Evolutionary conservation across 2,329 filamentous ascomycete genomes (phyloP).

Genomic region (Knoxdaviesia capensis): DNA sequence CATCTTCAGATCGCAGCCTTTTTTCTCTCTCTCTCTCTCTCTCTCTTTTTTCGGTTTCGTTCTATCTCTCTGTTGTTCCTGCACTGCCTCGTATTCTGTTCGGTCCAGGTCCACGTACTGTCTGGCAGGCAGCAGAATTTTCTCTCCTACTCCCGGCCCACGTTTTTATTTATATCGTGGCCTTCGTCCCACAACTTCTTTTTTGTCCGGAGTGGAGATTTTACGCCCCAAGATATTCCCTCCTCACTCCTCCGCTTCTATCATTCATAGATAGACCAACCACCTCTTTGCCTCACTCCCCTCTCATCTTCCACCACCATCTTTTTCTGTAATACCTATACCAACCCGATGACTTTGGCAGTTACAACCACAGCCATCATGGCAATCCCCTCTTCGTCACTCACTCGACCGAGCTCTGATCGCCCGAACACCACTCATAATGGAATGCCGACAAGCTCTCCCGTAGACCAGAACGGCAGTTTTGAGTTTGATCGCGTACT

Average conservation of each 20-base stretch:
- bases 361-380: not conserved
- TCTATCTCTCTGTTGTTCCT: not conserved
- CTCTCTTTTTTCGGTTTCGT: not conserved
- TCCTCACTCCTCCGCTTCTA: not conserved
- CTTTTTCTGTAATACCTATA: not conserved
- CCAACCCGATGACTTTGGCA: not conserved
- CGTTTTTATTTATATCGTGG: not conserved
- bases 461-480: conserved; percentile 84
- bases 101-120: too few species aligned
- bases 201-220: not conserved
- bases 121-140: too few species aligned
- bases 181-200: not conserved
- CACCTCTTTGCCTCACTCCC: not conserved
- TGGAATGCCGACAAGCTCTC: conserved; percentile 40
- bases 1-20: not conserved
- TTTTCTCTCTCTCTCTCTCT: not conserved
- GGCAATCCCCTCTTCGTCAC: not conserved
- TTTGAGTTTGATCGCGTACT: conserved; percentile 91
- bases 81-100: not conserved
- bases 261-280: not conserved
- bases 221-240: not conserved
- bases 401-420: not conserved
- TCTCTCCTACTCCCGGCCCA: not conserved
- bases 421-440: not conserved
- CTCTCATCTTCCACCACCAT: not conserved